phyloP scores from a whole-genome alignment of 257 asterid genomes.

The Fraxinus quadrangulata region DNA sequence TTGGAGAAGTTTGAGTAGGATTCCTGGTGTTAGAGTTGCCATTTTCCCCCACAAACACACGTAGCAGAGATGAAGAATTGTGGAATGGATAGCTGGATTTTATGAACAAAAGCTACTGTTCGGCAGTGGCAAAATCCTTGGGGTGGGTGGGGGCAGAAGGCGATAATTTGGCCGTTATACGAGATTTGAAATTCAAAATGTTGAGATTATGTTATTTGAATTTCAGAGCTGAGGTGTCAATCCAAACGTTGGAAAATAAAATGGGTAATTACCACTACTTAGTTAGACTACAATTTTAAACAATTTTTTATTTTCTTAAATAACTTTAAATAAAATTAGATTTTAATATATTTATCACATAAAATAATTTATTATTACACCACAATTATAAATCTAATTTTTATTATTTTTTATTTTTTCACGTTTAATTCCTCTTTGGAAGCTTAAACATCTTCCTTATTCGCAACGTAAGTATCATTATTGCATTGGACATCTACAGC shows the following conservation, averaged over 20 bases:
- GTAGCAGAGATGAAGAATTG: background rate
- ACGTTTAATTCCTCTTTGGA: too few species aligned
- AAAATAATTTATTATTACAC: too few species aligned
- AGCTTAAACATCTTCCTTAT: too few species aligned
- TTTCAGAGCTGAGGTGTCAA: background rate
- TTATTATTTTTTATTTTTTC: too few species aligned
- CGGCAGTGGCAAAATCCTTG: background rate
- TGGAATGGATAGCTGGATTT: background rate
- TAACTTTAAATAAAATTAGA: too few species aligned
- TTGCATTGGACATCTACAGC: too few species aligned
- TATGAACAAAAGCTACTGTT: background rate
- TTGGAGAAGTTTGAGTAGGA: constrained; percentile 84
- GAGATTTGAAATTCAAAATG: background rate
- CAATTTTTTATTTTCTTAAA: too few species aligned
- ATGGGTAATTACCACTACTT: too few species aligned
- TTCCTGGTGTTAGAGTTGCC: constrained; percentile 90
- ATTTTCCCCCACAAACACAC: constrained; percentile 29
- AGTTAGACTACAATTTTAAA: too few species aligned
- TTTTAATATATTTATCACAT: too few species aligned
- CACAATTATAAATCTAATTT: too few species aligned
- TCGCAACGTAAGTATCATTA: too few species aligned
- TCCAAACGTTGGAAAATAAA: constrained; percentile 19
- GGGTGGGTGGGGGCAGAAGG: background rate
- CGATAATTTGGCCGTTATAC: background rate
- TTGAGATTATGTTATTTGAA: background rate